Evolutionary conservation across 441 rosid species (phyloP).

Genomic region (Gossypium lobatum): DNA sequence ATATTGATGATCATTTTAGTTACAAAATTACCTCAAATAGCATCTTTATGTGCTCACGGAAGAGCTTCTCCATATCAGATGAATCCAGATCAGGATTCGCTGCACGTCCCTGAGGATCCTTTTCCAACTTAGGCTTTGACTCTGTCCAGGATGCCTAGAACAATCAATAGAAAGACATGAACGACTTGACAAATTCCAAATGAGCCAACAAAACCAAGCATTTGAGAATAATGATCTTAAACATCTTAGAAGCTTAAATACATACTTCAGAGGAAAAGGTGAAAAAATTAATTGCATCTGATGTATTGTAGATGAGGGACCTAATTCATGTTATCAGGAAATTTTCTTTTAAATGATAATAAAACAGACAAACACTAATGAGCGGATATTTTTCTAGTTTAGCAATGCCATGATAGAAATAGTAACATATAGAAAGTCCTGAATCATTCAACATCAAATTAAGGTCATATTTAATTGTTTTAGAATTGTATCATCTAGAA

Average conservation of each 20-base stretch:
- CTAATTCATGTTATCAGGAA: not conserved
- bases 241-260: slow-evolving; percentile 3
- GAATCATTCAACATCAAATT: not conserved
- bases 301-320: not conserved
- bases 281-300: not conserved
- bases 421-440: not conserved
- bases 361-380: not conserved
- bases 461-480: not conserved
- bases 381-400: not conserved
- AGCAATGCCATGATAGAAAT: not conserved
- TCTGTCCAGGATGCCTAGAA: slow-evolving; percentile 92
- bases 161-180: slow-evolving; percentile 5
- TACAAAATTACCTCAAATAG: slow-evolving; percentile 61
- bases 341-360: not conserved
- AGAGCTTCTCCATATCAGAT: slow-evolving; percentile 83
- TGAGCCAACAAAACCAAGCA: not conserved
- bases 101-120: slow-evolving; percentile 94
- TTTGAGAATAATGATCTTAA: not conserved
- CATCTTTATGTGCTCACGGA: slow-evolving; percentile 84
- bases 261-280: not conserved
- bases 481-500: slow-evolving; percentile 1
- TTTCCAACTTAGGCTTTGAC: slow-evolving; percentile 78
- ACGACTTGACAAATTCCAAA: slow-evolving; percentile 1
- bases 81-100: slow-evolving; percentile 69
- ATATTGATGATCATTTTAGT: not conserved